Evolutionary conservation across 495 filamentous ascomycete species (phyloP).

Genomic region (Daldinia caldariorum): DNA sequence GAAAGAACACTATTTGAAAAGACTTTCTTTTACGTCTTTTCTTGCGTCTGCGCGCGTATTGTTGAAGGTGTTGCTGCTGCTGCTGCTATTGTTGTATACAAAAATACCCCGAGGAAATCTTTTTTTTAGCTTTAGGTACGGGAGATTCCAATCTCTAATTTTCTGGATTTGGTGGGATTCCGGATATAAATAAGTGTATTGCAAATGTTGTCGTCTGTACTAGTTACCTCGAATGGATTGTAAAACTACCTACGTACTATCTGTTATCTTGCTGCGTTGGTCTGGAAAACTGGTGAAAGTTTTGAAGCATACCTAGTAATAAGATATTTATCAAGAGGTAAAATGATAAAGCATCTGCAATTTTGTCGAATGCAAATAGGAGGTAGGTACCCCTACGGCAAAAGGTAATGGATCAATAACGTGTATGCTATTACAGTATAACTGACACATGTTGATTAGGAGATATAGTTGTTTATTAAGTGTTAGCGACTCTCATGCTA

Average conservation of each 20-base stretch:
- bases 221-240: background rate
- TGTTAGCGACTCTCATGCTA: no score
- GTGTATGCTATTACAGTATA: no score
- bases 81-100: background rate
- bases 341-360: no score
- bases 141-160: background rate
- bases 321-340: no score
- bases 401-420: no score
- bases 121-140: background rate
- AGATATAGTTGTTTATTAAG: no score
- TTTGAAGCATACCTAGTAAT: no score
- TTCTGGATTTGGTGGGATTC: background rate
- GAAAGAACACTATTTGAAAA: slow-evolving; percentile 44
- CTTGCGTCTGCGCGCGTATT: background rate
- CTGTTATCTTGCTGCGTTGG: no score
- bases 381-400: no score
- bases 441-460: no score
- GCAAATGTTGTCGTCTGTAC: slow-evolving; percentile 1
- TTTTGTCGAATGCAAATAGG: no score
- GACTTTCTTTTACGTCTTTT: no score
- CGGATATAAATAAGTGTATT: background rate
- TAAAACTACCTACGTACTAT: background rate
- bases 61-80: background rate
- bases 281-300: background rate
- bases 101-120: background rate